Evolutionary conservation across 2,329 filamentous ascomycete species (phyloP), one percentile per base, ranked within the genome.

Genomic region (Botryotinia globosa): DNA sequence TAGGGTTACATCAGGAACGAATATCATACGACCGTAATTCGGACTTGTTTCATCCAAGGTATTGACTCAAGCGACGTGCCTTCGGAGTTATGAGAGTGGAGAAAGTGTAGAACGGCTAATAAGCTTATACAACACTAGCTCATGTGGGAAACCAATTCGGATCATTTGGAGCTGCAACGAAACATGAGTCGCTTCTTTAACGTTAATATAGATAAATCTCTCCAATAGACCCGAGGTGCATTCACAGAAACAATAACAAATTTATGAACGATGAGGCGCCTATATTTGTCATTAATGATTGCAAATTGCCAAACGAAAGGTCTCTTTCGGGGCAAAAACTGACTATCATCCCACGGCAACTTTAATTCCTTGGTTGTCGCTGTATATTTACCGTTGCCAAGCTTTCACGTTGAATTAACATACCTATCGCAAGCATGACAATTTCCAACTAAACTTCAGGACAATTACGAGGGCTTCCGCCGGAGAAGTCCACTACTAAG

Each of bases 221-320:
- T 16, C 5, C 12, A 16, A 16, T 51, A 1, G 2, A 7, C 25
- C 25, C 6, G 5, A 7, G 12, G 12, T 14, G 4, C 16, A 14
- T 14, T 14, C 0, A 54, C 12, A 51, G 25, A n/a, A n/a, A 3
- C 25, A n/a, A 0, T n/a, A 1, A 7, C 14, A n/a, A 54, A 5
- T 12, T 3, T 8, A n/a, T 54, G 25, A 16, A 2, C 12, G 9
- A 2, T 0, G 6, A 1, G 5, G 0, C 25, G 1, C 5, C 5
- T 8, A 16, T 16, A n/a, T n/a, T 2, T 54, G 25, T 7, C 12
- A 54, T 14, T 7, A n/a, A 54, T n/a, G 5, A 3, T 51, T 51
- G 25, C 10, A 7, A 3, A 14, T n/a, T n/a, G 5, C 12, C 48
- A 51, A 51, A 51, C 8, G 8, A n/a, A 16, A 51, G 25, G 0